Conservation (phyloP, 2,329 filamentous ascomycete genomes). For the Paecilomyces fulvus region DNA sequence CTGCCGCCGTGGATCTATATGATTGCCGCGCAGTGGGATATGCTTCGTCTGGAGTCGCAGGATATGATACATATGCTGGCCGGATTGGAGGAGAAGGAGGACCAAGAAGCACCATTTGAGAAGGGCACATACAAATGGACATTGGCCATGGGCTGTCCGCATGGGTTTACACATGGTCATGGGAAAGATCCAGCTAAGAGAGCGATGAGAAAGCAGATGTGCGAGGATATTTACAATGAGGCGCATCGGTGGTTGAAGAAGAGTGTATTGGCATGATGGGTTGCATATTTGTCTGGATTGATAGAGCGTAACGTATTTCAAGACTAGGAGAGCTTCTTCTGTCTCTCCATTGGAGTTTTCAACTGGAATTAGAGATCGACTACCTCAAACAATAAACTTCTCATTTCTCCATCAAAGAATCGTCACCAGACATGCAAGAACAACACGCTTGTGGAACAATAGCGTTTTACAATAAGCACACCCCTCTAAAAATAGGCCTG, state of each 20-base stretch:
- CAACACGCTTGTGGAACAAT: neutral
- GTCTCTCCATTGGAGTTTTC: neutral
- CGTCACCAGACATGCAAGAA: neutral
- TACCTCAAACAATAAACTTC: too few relatives aligned
- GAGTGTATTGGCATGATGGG: neutral
- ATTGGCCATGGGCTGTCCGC: neutral
- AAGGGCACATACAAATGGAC: constrained; percentile 2
- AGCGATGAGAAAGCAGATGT: neutral
- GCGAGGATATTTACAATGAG: neutral
- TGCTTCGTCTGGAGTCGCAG: constrained; percentile 28
- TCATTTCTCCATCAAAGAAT: too few relatives aligned
- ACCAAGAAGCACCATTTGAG: neutral
- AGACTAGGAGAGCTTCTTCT: neutral
- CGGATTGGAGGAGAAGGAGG: neutral
- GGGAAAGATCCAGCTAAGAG: neutral
- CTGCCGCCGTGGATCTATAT: constrained; percentile 39
- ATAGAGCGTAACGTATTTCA: neutral
- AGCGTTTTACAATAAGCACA: neutral
- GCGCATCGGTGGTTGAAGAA: neutral
- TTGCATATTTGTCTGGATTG: neutral
- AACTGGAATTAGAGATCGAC: too few relatives aligned
- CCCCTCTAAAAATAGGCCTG: neutral
- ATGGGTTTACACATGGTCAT: neutral
- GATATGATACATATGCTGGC: constrained; percentile 2
- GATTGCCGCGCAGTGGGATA: constrained; percentile 39